Base-by-base conservation (phyloP, 2,329 filamentous ascomycete species). In the Pseudogymnoascus sp. region DNA sequence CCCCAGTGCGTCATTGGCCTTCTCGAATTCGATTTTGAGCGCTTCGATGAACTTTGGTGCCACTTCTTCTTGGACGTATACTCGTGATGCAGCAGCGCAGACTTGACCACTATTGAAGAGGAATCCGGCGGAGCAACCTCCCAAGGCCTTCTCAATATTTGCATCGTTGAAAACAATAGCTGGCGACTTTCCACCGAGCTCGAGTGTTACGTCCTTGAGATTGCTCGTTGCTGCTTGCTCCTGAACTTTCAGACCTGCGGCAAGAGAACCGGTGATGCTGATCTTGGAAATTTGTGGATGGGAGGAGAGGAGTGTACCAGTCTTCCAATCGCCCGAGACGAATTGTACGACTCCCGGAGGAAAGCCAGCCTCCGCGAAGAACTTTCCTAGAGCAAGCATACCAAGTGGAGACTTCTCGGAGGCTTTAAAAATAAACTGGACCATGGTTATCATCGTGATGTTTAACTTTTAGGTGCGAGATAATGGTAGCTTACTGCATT, bases 151-250 rank as follows among this genome's bases (percentile, higher is more conserved):
- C 12, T 66, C 57, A 1, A 67, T 14, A 61, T 87, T 83, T 7
- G 85, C 84, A 67, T 87, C 85, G 5, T 79, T 76, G 65, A 87
- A 87, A 7, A 87, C 81, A 8, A 88, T 69, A 0, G 86, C 75
- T 0, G 85, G 84, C 2, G 80, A 84, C 73, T 87, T 87, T 61
- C 85, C 85, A 16, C 85, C 85, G 5, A 83, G 83, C 73, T 86
- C 84, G 6, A 86, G 78, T 0, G 83, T 85, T 64, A 86, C 82
- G 70, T 84, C 84, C 75, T 86, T 86, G 66, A 83, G 73, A 66
- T 78, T 88, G 26, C 26, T 29, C 26, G 26, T 71, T 11, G 73
- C 74, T 4, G 75, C 75, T 21, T 71, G 69, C 0, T 66, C 64
- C 63, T 67, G 67, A 61, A 67, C 68, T 3, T 69, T 70, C n/a